Evolutionary conservation across 208 protist species (phyloP).

Genomic region (Leishmania martiniquensis): DNA sequence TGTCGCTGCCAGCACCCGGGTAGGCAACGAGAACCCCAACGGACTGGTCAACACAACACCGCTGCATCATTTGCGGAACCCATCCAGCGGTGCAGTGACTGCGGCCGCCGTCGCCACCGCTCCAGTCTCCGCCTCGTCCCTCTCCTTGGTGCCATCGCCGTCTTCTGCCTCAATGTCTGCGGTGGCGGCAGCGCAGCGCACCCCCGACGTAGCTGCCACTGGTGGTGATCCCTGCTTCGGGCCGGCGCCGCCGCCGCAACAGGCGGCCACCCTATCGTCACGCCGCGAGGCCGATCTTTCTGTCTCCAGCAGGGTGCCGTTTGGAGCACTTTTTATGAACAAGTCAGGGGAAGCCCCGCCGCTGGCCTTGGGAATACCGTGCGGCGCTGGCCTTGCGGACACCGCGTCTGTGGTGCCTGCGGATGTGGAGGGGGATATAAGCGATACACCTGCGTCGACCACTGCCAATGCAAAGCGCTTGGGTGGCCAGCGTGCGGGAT

Average conservation of each 20-base stretch:
- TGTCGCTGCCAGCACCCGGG: background rate
- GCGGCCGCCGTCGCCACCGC: background rate
- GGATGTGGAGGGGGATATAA: slow-evolving; percentile 1
- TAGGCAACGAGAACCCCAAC: background rate
- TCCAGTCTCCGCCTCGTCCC: background rate
- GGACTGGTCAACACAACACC: slow-evolving; percentile 16
- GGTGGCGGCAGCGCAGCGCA: background rate
- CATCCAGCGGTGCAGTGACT: too few relatives aligned
- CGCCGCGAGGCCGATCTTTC: slow-evolving; percentile 5
- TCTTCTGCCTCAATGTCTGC: background rate
- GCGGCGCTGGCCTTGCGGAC: background rate
- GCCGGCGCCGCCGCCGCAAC: background rate
- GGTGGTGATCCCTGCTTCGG: background rate
- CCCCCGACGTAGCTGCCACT: background rate
- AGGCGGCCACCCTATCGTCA: background rate
- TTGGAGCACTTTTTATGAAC: slow-evolving; percentile 22
- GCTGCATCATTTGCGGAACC: background rate
- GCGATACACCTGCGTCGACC: slow-evolving; percentile 9
- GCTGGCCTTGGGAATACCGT: background rate
- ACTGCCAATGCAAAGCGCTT: background rate
- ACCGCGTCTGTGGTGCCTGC: background rate
- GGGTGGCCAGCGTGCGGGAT: slow-evolving; percentile 8
- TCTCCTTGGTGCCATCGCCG: background rate
- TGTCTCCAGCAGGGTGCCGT: background rate
- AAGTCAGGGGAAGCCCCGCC: background rate